Conservation (phyloP, 108 stramenopile species). For the Skeletonema costatum region DNA sequence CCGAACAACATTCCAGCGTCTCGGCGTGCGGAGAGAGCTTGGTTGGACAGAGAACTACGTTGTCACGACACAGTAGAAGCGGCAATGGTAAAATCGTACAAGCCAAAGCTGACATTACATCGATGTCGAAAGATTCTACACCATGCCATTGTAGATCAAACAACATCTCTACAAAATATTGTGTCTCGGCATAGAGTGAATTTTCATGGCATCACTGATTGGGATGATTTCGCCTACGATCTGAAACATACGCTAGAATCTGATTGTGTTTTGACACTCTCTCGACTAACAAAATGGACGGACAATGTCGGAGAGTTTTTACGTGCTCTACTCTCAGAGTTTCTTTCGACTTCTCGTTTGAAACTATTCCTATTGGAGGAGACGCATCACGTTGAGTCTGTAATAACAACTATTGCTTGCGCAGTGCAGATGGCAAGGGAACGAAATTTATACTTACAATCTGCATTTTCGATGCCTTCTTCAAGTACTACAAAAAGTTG, state of each 20-base stretch:
- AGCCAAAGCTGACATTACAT: conserved; percentile 25
- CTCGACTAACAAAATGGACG: conserved; percentile 34
- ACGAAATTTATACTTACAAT: conserved; percentile 19
- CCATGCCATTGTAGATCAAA: conserved; percentile 34
- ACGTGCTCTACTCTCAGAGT: conserved; percentile 1
- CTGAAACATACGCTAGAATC: conserved; percentile 10
- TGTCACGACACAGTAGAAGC: not conserved
- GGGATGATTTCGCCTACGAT: conserved; percentile 38
- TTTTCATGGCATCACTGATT: not conserved
- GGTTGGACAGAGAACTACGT: not conserved
- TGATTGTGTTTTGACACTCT: conserved; percentile 33
- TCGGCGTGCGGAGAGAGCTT: conserved; percentile 29
- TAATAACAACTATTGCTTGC: not conserved
- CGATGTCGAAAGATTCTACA: conserved; percentile 27
- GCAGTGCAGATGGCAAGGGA: conserved; percentile 25
- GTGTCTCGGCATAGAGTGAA: not conserved
- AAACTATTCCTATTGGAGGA: not conserved
- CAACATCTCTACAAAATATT: conserved; percentile 15
- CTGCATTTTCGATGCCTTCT: conserved; percentile 15
- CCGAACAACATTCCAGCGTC: conserved; percentile 10
- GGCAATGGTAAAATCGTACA: not conserved
- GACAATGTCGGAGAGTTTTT: conserved; percentile 18
- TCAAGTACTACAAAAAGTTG: not conserved
- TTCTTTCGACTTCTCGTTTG: not conserved
- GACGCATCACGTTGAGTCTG: not conserved